Percentiles rank a stretch among this genome's conserved stretches.
Evolutionary conservation across 352 stramenopile genomes (phyloP).

Genomic region (Thalassiosira delicatula): DNA sequence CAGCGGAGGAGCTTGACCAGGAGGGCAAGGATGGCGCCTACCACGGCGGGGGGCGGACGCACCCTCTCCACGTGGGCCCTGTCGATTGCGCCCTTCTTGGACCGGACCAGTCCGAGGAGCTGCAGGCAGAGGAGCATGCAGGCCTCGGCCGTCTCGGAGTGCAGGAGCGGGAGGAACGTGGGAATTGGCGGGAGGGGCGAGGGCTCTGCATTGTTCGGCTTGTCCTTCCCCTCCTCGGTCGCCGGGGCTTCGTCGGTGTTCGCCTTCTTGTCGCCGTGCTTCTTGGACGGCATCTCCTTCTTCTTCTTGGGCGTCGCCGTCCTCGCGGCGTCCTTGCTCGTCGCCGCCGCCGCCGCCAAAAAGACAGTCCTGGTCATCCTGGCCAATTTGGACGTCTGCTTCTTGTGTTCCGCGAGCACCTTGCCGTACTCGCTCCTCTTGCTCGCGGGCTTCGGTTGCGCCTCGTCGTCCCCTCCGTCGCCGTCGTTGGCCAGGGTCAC

Average conservation of each 20-base stretch:
- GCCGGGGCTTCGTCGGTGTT: constrained; percentile 3
- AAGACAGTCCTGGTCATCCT: constrained; percentile 54
- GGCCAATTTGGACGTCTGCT: constrained; percentile 42
- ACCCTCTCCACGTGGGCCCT: constrained; percentile 44
- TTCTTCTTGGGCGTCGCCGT: constrained; percentile 47
- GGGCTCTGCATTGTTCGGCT: constrained; percentile 17
- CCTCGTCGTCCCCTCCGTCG: constrained; percentile 14
- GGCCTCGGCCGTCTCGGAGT: constrained; percentile 55
- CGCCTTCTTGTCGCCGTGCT: constrained; percentile 45
- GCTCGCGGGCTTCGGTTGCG: constrained; percentile 35
- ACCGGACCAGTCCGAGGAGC: constrained; percentile 58
- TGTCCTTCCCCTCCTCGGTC: constrained; percentile 23
- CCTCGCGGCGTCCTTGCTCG: constrained; percentile 40
- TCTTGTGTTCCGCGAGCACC: constrained; percentile 54
- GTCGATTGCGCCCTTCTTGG: constrained; percentile 41
- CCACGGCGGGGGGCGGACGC: constrained; percentile 60
- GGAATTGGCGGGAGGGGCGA: constrained; percentile 58
- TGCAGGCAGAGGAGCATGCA: constrained; percentile 76
- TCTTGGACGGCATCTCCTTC: constrained; percentile 51
- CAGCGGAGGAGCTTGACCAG: constrained; percentile 74
- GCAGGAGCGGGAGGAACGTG: constrained; percentile 75
- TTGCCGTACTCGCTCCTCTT: constrained; percentile 67
- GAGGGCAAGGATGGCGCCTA: constrained; percentile 74
- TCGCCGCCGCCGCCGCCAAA: constrained; percentile 23
- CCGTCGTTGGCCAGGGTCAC: constrained; percentile 31